Evolutionary conservation across 2,329 filamentous ascomycete genomes (phyloP).

Genomic region (Xenoacremonium recifei): DNA sequence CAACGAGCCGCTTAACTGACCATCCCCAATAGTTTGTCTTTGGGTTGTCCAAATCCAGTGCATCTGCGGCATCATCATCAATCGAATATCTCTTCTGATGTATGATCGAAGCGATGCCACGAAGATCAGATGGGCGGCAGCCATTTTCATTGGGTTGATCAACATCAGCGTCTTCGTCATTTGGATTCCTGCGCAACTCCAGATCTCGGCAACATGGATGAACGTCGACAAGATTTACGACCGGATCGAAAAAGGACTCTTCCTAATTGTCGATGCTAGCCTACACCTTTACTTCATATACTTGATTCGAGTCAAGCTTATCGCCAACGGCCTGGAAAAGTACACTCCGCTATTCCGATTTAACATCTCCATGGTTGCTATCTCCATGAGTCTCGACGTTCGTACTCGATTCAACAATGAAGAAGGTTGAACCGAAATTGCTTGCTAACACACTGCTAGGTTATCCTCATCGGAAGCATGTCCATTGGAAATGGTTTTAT

Average conservation of each 20-base stretch:
- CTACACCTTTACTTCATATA: conserved; percentile 62
- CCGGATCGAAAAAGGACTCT: conserved; percentile 9
- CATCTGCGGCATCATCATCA: conserved; percentile 41
- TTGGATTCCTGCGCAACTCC: conserved; percentile 10
- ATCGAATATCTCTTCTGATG: conserved; percentile 37
- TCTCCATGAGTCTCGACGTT: conserved; percentile 58
- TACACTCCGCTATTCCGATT: conserved; percentile 37
- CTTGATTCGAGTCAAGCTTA: conserved; percentile 63
- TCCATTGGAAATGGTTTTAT: conserved; percentile 22
- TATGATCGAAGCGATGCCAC: conserved; percentile 3
- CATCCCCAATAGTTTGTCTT: conserved; percentile 4
- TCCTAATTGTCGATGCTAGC: conserved; percentile 9
- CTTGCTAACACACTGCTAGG: conserved; percentile 1
- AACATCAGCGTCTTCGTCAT: conserved; percentile 10
- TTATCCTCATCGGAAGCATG: conserved; percentile 23
- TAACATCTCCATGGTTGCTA: conserved; percentile 8
- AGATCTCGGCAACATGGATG: conserved; percentile 4
- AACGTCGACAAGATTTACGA: conserved; percentile 10
- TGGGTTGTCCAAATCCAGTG: conserved; percentile 22
- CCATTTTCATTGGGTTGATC: conserved; percentile 6
- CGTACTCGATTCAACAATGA: conserved; percentile 22
- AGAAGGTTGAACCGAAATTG: neutral
- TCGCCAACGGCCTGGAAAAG: conserved; percentile 64
- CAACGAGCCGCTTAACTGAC: conserved; percentile 5
- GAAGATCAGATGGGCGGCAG: conserved; percentile 6